These are phyloP conservation scores for Pseudonectria buxi DNA, from an alignment of 2,329 filamentous ascomycete genomes.

Conservation along the genomic window DNA sequence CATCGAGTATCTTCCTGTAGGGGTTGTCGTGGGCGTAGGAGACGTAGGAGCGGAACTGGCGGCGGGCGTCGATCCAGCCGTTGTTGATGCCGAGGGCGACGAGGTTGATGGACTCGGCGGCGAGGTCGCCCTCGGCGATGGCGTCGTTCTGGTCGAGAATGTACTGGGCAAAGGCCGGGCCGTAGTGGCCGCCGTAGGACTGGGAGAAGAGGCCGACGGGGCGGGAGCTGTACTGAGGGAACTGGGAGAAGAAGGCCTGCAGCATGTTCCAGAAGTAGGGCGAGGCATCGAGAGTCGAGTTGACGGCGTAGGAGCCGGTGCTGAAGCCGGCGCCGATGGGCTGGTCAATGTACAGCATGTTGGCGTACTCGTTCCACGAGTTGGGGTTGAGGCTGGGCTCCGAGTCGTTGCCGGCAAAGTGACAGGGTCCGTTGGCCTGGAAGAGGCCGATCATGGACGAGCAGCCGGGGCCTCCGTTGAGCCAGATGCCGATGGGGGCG, in stretches of 20 bases:
- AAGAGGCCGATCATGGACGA: conserved; percentile 41
- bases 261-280: conserved; percentile 46
- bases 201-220: conserved; percentile 50
- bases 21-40: conserved; percentile 28
- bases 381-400: conserved; percentile 45
- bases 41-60: conserved; percentile 27
- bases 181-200: conserved; percentile 53
- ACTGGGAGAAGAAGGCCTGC: conserved; percentile 56
- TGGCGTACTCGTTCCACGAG: conserved; percentile 57
- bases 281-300: conserved; percentile 25
- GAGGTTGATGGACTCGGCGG: conserved; percentile 39
- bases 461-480: conserved; percentile 28
- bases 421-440: conserved; percentile 70
- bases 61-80: conserved; percentile 43
- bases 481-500: conserved; percentile 51
- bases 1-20: conserved; percentile 23
- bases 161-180: conserved; percentile 48
- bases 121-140: conserved; percentile 36
- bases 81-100: conserved; percentile 51
- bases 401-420: conserved; percentile 41
- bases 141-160: conserved; percentile 50
- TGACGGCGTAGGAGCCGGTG: conserved; percentile 19
- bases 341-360: conserved; percentile 66
- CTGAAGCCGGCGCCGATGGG: conserved; percentile 32
- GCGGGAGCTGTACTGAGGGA: conserved; percentile 54